Evolutionary conservation across 345 rosid genomes (phyloP).

Genomic region (Tarenaya hassleriana): DNA sequence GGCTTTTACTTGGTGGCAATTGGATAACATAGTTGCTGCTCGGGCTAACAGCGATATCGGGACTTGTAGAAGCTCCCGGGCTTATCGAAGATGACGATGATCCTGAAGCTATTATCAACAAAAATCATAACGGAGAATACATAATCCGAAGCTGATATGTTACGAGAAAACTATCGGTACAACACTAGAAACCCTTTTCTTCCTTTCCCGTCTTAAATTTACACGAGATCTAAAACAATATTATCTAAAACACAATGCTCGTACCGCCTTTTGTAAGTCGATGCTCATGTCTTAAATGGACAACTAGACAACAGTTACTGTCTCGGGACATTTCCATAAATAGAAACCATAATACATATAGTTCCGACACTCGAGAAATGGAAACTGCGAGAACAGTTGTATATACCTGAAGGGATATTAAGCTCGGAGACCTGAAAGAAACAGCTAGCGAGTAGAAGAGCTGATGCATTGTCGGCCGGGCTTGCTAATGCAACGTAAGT

Average conservation of each 20-base stretch:
- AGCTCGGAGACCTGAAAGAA: conserved; percentile 81
- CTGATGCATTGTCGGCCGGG: conserved; percentile 52
- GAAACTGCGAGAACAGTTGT: background rate
- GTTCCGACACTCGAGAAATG: conserved; percentile 7
- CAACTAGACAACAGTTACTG: background rate
- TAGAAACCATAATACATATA: conserved; percentile 2
- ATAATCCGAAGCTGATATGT: background rate
- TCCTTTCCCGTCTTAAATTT: too few relatives aligned
- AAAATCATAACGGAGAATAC: background rate
- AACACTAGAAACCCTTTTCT: too few relatives aligned
- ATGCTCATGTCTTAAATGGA: too few relatives aligned
- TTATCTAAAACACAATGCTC: too few relatives aligned
- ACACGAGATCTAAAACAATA: too few relatives aligned
- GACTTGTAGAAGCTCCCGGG: conserved; percentile 55
- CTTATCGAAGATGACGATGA: conserved; percentile 37
- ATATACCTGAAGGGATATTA: conserved; percentile 42
- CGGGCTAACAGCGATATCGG: conserved; percentile 63
- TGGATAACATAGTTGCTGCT: conserved; percentile 43
- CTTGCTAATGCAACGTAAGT: conserved; percentile 71
- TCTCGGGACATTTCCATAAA: conserved; percentile 8
- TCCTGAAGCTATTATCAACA: conserved; percentile 32
- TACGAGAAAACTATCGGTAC: too few relatives aligned
- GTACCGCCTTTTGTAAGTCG: background rate
- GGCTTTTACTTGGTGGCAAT: conserved; percentile 33
- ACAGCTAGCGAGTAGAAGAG: conserved; percentile 66